Evolutionary conservation across 371 early-diverging fungal genomes (phyloP).

Genomic region (Mucor mucedo): DNA sequence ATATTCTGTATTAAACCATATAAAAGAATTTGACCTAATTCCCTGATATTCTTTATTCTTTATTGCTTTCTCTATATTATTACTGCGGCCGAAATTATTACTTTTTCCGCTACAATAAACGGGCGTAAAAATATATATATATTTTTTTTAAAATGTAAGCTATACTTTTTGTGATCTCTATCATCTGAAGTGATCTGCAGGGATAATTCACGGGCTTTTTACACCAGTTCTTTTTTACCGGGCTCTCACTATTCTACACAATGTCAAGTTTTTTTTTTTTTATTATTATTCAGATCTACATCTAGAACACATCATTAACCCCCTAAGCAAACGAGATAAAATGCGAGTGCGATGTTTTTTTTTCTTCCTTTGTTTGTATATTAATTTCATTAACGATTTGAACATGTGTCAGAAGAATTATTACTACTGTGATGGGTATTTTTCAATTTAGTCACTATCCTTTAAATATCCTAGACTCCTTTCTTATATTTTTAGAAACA

Average conservation of each 20-base stretch:
- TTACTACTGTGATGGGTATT: neutral
- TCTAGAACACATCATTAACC: neutral
- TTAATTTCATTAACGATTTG: conserved; percentile 5
- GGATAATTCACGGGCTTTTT: conserved; percentile 9
- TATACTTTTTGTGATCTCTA: neutral
- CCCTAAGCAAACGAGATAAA: neutral
- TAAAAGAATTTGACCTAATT: neutral
- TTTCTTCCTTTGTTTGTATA: neutral
- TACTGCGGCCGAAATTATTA: no score
- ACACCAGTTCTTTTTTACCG: neutral
- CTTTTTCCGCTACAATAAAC: no score
- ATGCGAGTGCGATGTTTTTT: neutral
- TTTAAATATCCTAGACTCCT: no score
- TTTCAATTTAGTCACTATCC: neutral
- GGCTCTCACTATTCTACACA: neutral
- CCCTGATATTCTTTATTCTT: no score
- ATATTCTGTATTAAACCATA: conserved; percentile 1
- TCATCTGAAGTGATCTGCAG: conserved; percentile 4
- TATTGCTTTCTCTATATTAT: no score
- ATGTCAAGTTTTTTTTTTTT: neutral
- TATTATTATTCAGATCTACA: neutral
- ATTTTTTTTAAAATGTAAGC: neutral
- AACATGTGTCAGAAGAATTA: conserved; percentile 1
- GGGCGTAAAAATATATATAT: neutral
- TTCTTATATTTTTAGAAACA: no score